Evolutionary conservation across 2,329 filamentous ascomycete genomes (phyloP), one percentile per base, ranked within the genome.

Genomic region (Metarhizium rileyi): DNA sequence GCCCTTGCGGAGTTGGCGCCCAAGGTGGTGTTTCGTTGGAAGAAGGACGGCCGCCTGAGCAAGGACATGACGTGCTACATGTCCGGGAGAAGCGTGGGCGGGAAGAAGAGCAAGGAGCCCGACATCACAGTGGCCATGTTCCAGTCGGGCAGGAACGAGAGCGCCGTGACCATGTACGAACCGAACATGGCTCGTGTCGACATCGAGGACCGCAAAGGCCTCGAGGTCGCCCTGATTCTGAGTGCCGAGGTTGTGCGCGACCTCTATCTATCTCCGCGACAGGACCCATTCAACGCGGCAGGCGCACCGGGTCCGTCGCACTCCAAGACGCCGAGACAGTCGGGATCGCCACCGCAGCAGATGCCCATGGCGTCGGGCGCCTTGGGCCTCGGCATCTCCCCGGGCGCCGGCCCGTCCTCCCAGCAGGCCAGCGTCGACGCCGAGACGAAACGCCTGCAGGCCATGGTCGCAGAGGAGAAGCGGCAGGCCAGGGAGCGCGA

Each of bases 111-210:
- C 70, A 91, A 87, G 63, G 93, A 98, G 64, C 91, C 93, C 0
- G 93, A 97, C 67, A 97, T 97, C 57, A 90, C 90, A 0, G 77
- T 97, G n/a, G 90, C 89, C 2, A 78, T 97, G 59, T 95, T 90
- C 73, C 83, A 85, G 56, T 77, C 78, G 18, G 74, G 84, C 25
- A 84, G 81, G 57, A 69, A 72, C 44, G 87, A 90, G 58, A 71
- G 69, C 33, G 63, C 66, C 27, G 68, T 97, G 51, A 95, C 90
- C 2, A 77, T 98, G 40, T 96, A 97, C 70, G 87, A 98, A 66
- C 87, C 91, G 5, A 97, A 97, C 63, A 75, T 97, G 61, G 84
- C 86, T 53, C 78, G 93, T 6, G 85, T 97, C 10, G 90, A 97
- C 41, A 82, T 97, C 53, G 90, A 98, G 65, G 93, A 98, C 66